Conservation (phyloP, 306 rosid species). For the Rosa persica region DNA sequence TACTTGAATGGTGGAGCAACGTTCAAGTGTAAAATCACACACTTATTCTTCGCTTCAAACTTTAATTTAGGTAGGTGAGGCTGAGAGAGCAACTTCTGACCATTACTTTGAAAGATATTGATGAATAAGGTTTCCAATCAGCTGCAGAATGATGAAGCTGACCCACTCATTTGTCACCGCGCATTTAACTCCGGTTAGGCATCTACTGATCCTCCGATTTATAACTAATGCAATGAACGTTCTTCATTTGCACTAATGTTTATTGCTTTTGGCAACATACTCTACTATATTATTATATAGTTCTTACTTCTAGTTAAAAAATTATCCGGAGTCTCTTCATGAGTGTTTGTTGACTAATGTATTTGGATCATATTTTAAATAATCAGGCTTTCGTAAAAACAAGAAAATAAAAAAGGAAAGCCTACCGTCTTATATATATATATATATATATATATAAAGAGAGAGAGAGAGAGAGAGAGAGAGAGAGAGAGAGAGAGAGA, state of each 20-base stretch:
- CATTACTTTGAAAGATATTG: neutral
- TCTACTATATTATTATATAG: too few species aligned
- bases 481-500: too few species aligned
- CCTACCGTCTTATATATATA: too few species aligned
- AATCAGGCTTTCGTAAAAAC: too few species aligned
- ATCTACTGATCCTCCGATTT: neutral
- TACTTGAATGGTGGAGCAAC: slow-evolving; percentile 16
- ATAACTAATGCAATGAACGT: neutral
- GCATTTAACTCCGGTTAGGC: neutral
- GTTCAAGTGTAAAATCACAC: slow-evolving; percentile 32
- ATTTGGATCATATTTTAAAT: too few species aligned
- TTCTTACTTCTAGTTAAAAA: too few species aligned
- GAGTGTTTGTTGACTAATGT: too few species aligned
- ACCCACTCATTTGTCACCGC: neutral
- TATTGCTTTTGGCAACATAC: too few species aligned
- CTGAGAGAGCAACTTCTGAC: slow-evolving; percentile 36
- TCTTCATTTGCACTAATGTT: neutral
- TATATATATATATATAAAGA: too few species aligned
- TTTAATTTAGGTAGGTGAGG: slow-evolving; percentile 29
- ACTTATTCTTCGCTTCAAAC: slow-evolving; percentile 18
- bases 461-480: too few species aligned
- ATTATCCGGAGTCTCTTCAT: too few species aligned
- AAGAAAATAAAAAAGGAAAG: too few species aligned
- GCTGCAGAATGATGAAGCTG: neutral
- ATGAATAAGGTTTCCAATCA: neutral